A percentile compares a stretch with the other conserved stretches of the same genome.
Evolutionary conservation across 2,329 filamentous ascomycete genomes (phyloP).

Genomic region (Talaromyces pinophilus): DNA sequence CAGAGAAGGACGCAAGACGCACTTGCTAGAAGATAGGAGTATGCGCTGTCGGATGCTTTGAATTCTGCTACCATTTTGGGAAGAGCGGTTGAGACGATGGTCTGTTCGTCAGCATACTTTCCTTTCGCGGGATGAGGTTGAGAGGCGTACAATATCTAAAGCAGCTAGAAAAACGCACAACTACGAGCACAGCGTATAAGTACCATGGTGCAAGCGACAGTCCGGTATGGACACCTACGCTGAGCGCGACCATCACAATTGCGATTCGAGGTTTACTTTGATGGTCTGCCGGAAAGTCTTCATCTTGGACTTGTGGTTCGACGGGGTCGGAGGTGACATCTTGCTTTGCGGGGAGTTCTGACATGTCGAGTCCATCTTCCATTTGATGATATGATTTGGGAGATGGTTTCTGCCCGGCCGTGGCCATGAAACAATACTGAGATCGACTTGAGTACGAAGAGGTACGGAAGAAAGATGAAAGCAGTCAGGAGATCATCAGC

Average conservation of each 20-base stretch:
- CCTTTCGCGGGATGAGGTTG: too few species aligned
- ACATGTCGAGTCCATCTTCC: not conserved
- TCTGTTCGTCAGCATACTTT: not conserved
- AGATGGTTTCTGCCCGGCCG: not conserved
- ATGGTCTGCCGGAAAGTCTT: not conserved
- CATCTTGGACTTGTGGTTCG: not conserved
- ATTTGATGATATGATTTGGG: not conserved
- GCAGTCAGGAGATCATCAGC: not conserved
- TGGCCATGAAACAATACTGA: not conserved
- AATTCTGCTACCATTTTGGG: not conserved
- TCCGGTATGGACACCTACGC: conserved; percentile 1
- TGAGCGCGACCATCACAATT: conserved; percentile 7
- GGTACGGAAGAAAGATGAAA: not conserved
- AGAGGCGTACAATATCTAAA: not conserved
- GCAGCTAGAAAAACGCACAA: not conserved
- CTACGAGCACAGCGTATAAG: not conserved
- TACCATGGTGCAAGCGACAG: not conserved
- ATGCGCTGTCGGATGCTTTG: not conserved
- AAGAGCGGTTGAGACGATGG: conserved; percentile 3
- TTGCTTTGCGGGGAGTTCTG: not conserved
- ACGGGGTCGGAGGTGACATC: not conserved
- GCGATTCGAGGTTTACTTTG: conserved; percentile 1
- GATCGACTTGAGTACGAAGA: not conserved
- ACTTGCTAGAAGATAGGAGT: not conserved
- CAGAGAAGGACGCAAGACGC: conserved; percentile 7